These are phyloP conservation scores for Nicotiana obtusifolia DNA, from an alignment of 257 asterid species.

Conservation along the genomic window DNA sequence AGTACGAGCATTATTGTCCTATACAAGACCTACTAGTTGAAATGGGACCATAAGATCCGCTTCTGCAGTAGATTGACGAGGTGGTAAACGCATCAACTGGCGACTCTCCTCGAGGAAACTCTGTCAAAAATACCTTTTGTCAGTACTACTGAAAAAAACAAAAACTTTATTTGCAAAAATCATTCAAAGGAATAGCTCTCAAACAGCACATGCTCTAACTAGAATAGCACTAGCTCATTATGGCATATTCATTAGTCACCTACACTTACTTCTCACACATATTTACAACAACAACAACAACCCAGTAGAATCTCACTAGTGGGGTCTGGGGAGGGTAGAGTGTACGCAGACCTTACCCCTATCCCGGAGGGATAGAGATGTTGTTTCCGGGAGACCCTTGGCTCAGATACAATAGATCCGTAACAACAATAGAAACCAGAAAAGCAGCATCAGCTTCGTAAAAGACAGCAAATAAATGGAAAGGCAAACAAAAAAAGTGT, in stretches of 20 bases:
- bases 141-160: conserved; percentile 2
- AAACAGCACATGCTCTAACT: neutral
- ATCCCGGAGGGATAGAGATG: too few species aligned
- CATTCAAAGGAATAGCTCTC: neutral
- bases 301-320: too few species aligned
- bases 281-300: too few species aligned
- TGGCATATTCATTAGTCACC: neutral
- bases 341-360: too few species aligned
- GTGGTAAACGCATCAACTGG: conserved; percentile 91
- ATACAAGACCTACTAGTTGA: conserved; percentile 61
- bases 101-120: conserved; percentile 99
- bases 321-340: too few species aligned
- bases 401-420: too few species aligned
- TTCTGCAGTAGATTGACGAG: conserved; percentile 98
- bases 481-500: too few species aligned
- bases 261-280: neutral
- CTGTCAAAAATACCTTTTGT: conserved; percentile 31
- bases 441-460: too few species aligned
- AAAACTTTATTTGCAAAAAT: neutral
- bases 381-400: too few species aligned
- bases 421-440: too few species aligned
- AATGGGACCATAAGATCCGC: conserved; percentile 98
- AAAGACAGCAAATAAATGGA: too few species aligned
- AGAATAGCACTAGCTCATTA: neutral
- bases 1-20: neutral